Base-by-base conservation (phyloP, 2,329 filamentous ascomycete species). In the Aspergillus quadricinctus region DNA sequence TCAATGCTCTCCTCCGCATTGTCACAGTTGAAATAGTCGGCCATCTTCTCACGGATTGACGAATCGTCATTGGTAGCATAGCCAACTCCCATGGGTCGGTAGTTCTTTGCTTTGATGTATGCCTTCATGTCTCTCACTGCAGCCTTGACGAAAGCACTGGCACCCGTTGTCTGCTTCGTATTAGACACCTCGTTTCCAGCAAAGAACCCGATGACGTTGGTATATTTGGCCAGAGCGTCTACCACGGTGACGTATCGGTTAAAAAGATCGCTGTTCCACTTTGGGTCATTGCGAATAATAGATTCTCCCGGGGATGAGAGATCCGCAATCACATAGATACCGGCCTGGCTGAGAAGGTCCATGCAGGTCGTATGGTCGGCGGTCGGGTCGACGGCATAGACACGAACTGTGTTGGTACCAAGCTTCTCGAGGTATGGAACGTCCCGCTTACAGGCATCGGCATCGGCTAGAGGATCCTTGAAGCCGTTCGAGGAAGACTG, bases 121-220 rank as follows among this genome's bases (percentile, higher is more conserved):
- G 84, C 80, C 85, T 97, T 97, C 77, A 85, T 91, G 76, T 97
- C 93, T 70, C 93, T 91, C 60, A 97, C 91, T 59, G 93, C 92
- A 58, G 93, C 93, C 84, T 97, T 97, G 76, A 97, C 93, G 73
- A 89, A 97, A 65, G 93, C 92, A 57, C 90, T 93, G 49, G 93
- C 90, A 56, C 83, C 79, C 35, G 92, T 97, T 82, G 95, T 96
- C 81, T 87, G 91, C 64, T 81, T 81, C 67, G 87, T 83, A 81
- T 96, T 95, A 65, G 91, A 89, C 61, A 97, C 93, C 78, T 97
- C 93, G 78, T 97, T 97, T 70, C 93, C 94, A 63, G 92, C 92
- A 74, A 97, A 97, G 87, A 97, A 97, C 64, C 93, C 93, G 60
- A 97, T 85, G 50, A 89, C 86, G 78, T 97, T 97, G 74, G 83